Evolutionary conservation across 2,329 filamentous ascomycete species (phyloP).

Genomic region (Colletotrichum sp.): DNA sequence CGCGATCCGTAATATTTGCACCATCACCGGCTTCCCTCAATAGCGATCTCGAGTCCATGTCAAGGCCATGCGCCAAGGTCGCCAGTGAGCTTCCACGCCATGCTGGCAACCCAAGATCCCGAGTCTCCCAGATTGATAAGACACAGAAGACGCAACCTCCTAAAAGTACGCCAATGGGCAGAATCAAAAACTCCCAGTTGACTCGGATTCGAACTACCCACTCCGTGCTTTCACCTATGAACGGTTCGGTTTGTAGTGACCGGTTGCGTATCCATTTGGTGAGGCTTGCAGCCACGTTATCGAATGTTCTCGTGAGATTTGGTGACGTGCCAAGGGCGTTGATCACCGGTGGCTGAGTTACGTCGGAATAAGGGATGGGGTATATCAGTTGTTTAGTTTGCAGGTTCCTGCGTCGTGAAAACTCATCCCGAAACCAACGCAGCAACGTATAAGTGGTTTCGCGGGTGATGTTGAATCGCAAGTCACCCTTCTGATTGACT

Average conservation of each 20-base stretch:
- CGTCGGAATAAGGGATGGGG: neutral
- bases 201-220: neutral
- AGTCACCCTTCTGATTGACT: neutral
- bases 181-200: neutral
- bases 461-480: neutral
- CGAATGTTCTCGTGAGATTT: neutral
- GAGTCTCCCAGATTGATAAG: neutral
- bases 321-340: neutral
- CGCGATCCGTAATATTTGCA: fast-evolving
- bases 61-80: neutral
- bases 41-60: neutral
- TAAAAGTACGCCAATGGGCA: neutral
- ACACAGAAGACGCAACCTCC: neutral
- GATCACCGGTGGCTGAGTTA: neutral
- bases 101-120: neutral
- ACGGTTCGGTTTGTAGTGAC: neutral
- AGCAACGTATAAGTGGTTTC: neutral
- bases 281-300: neutral
- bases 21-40: neutral
- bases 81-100: neutral
- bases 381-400: neutral
- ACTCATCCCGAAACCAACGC: neutral
- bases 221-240: neutral
- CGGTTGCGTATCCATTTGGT: neutral
- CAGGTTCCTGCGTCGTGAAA: neutral